These are phyloP conservation scores for Trichosporon faecale DNA, from an alignment of 1,284 basidiomycete genomes.

Conservation along the genomic window DNA sequence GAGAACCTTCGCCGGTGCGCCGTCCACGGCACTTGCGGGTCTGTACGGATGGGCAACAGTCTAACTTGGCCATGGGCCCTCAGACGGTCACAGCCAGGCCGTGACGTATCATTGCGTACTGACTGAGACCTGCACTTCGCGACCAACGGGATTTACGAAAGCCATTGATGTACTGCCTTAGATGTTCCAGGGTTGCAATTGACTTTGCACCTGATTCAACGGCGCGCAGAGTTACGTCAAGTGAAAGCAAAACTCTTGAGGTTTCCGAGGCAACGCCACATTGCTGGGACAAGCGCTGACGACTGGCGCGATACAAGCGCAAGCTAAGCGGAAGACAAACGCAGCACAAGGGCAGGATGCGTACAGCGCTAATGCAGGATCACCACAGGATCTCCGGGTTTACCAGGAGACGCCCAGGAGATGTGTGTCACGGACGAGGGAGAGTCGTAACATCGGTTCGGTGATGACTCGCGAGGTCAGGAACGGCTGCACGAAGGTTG, in stretches of 20 bases:
- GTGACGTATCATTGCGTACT: background rate
- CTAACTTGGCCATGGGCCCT: background rate
- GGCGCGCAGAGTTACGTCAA: background rate
- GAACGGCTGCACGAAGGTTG: background rate
- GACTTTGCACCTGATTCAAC: background rate
- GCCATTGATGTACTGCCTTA: background rate
- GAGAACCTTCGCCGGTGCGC: background rate
- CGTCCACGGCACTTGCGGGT: background rate
- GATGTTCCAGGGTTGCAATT: background rate
- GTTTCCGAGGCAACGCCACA: slow-evolving; percentile 4
- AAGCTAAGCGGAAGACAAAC: background rate
- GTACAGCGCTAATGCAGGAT: background rate
- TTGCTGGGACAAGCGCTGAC: background rate
- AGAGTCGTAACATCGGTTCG: background rate
- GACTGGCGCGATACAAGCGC: background rate
- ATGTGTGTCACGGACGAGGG: background rate
- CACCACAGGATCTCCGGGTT: background rate
- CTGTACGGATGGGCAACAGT: no score
- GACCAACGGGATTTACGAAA: background rate
- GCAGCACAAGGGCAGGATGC: background rate
- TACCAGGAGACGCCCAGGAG: background rate
- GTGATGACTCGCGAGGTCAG: background rate
- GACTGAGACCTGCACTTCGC: background rate
- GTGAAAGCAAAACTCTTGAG: background rate
- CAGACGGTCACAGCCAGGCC: background rate